A percentile compares a stretch with the other conserved stretches of the same genome.
These are phyloP conservation scores for Spencermartinsiella europaea DNA, from an alignment of 805 yeast species.

Conservation along the genomic window DNA sequence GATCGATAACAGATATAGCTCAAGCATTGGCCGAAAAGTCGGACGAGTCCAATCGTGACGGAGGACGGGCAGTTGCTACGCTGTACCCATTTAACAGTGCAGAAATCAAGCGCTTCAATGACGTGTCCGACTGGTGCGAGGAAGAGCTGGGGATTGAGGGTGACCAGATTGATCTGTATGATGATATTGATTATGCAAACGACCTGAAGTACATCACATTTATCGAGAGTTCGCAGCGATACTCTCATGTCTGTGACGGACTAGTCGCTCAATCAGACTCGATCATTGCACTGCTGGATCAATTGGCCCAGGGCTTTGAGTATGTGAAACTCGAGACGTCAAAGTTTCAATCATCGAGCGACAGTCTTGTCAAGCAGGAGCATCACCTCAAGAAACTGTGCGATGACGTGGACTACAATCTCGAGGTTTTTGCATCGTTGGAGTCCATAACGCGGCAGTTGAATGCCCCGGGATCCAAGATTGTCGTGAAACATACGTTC, in stretches of 20 bases:
- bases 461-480: conserved; percentile 63
- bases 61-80: background rate
- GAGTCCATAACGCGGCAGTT: conserved; percentile 65
- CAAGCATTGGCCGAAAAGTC: conserved; percentile 8
- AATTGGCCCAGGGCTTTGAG: conserved; percentile 48
- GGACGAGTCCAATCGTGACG: background rate
- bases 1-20: conserved; percentile 8
- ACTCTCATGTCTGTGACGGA: conserved; percentile 25
- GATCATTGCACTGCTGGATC: conserved; percentile 42
- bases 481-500: conserved; percentile 58
- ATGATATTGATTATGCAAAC: conserved; percentile 35
- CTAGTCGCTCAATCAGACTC: conserved; percentile 44
- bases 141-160: conserved; percentile 38
- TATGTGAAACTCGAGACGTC: conserved; percentile 57
- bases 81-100: conserved; percentile 36
- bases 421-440: conserved; percentile 62
- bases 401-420: conserved; percentile 41
- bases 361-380: conserved; percentile 45
- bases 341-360: conserved; percentile 57
- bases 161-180: conserved; percentile 30
- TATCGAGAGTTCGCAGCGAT: conserved; percentile 30
- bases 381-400: conserved; percentile 39
- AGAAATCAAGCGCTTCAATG: conserved; percentile 32
- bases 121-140: conserved; percentile 34
- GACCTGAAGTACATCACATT: conserved; percentile 30